phyloP scores from a whole-genome alignment of 2,329 filamentous ascomycete genomes.

The Beauveria rudraprayagi region DNA sequence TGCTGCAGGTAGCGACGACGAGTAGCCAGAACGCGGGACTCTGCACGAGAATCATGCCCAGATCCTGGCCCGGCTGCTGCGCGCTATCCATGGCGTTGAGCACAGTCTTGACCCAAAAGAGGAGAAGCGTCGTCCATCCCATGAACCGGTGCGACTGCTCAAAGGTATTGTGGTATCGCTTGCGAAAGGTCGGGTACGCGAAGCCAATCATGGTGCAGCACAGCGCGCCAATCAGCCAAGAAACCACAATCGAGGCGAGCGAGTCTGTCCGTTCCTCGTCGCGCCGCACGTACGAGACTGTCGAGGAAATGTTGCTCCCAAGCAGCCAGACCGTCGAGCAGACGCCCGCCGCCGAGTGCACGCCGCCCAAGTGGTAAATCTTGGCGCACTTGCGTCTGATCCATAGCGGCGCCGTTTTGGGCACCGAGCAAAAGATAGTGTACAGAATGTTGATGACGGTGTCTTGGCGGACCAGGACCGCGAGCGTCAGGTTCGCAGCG shows the following conservation, averaged over 20 bases:
- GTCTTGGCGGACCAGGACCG: slow-evolving; percentile 47
- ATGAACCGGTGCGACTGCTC: slow-evolving; percentile 64
- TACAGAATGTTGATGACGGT: slow-evolving; percentile 45
- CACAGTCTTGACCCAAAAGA: slow-evolving; percentile 59
- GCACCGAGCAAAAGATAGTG: slow-evolving; percentile 35
- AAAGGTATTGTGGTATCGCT: slow-evolving; percentile 58
- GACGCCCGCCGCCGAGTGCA: slow-evolving; percentile 42
- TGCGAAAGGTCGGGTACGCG: slow-evolving; percentile 57
- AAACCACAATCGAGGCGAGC: slow-evolving; percentile 37
- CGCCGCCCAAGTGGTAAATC: slow-evolving; percentile 44
- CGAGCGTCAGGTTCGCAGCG: slow-evolving; percentile 39
- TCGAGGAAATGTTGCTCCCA: slow-evolving; percentile 32
- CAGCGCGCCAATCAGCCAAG: slow-evolving; percentile 50
- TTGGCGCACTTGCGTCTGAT: slow-evolving; percentile 41
- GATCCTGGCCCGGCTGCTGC: slow-evolving; percentile 22
- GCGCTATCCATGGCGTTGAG: slow-evolving; percentile 41
- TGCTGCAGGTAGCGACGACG: slow-evolving; percentile 51
- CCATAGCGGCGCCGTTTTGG: slow-evolving; percentile 37
- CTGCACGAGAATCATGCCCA: slow-evolving; percentile 29
- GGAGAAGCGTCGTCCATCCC: slow-evolving; percentile 58
- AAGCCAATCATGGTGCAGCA: slow-evolving; percentile 52
- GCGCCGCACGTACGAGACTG: slow-evolving; percentile 23
- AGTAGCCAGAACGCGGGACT: slow-evolving; percentile 59
- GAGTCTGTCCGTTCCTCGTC: not conserved
- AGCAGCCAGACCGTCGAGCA: slow-evolving; percentile 43